Evolutionary conservation across 352 stramenopile genomes (phyloP).

Genomic region (Halophytophthora polymorphica): DNA sequence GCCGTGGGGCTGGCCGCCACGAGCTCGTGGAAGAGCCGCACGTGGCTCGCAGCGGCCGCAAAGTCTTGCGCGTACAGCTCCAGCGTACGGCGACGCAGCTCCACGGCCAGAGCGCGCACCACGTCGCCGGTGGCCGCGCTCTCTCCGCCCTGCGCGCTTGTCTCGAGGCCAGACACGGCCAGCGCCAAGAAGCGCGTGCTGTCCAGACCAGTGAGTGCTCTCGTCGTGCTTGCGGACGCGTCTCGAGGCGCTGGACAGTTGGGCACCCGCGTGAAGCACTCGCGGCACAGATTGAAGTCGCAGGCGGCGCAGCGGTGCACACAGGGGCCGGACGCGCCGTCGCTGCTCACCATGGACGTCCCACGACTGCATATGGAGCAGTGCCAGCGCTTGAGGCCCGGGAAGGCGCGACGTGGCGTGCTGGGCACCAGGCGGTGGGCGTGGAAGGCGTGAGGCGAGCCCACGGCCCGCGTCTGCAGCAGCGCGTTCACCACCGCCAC

Average conservation of each 20-base stretch:
- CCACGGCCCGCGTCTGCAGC: constrained; percentile 27
- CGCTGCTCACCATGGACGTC: constrained; percentile 15
- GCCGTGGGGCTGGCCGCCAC: constrained; percentile 28
- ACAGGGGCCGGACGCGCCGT: constrained; percentile 10
- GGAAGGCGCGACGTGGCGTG: constrained; percentile 28
- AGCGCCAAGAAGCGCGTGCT: constrained; percentile 46
- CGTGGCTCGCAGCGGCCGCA: constrained; percentile 30
- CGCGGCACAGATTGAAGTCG: constrained; percentile 52
- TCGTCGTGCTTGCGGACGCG: no score
- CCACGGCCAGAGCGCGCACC: constrained; percentile 37
- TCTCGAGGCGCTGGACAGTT: constrained; percentile 27
- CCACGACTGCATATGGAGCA: constrained; percentile 40
- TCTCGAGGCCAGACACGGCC: constrained; percentile 28
- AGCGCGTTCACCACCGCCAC: constrained; percentile 35
- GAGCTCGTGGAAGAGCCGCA: constrained; percentile 46
- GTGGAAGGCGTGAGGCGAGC: constrained; percentile 37
- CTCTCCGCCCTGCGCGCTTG: no score
- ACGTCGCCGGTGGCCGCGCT: no score
- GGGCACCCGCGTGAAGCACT: constrained; percentile 68
- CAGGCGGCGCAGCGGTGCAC: constrained; percentile 56
- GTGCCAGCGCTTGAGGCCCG: constrained; percentile 27
- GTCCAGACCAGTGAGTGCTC: no score
- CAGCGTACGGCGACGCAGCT: constrained; percentile 42
- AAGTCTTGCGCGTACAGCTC: constrained; percentile 57
- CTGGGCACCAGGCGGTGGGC: constrained; percentile 35